Percentiles rank a stretch among this genome's conserved stretches.
phyloP scores from a whole-genome alignment of 768 basidiomycete species.

The Lepiota brunneoincarnata region DNA sequence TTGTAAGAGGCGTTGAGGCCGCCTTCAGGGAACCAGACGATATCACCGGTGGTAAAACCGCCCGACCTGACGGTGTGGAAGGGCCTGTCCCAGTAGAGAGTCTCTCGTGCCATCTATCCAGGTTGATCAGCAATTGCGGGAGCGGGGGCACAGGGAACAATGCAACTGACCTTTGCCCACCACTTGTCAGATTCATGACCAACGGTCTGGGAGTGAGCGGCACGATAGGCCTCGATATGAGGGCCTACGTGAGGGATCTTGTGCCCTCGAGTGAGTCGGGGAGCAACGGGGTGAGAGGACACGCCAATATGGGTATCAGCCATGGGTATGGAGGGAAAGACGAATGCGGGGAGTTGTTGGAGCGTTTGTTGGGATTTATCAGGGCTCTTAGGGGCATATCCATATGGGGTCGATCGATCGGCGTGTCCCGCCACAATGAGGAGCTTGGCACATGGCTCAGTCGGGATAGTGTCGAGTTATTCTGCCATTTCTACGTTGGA shows the following conservation, averaged over 20 bases:
- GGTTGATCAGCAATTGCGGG: slow-evolving; percentile 5
- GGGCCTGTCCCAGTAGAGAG: slow-evolving; percentile 83
- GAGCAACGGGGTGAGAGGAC: slow-evolving; percentile 70
- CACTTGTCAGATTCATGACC: slow-evolving; percentile 79
- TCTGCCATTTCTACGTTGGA: too few relatives aligned
- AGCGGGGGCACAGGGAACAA: not conserved
- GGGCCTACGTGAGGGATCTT: slow-evolving; percentile 82
- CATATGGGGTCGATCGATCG: slow-evolving; percentile 8
- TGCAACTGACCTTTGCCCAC: slow-evolving; percentile 73
- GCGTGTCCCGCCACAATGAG: not conserved
- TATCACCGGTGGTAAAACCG: slow-evolving; percentile 79
- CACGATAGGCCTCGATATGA: slow-evolving; percentile 68
- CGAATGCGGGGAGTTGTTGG: slow-evolving; percentile 16
- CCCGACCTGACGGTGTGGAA: slow-evolving; percentile 88
- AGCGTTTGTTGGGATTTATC: not conserved
- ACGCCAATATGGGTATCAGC: slow-evolving; percentile 31
- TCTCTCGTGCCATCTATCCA: slow-evolving; percentile 64
- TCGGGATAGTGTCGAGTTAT: slow-evolving; percentile 11
- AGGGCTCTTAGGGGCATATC: not conserved
- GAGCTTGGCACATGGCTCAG: not conserved
- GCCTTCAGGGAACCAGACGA: slow-evolving; percentile 97
- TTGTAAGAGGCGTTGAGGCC: slow-evolving; percentile 93
- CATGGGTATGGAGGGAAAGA: slow-evolving; percentile 30
- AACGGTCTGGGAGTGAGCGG: slow-evolving; percentile 65
- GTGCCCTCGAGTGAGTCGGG: slow-evolving; percentile 58